Base-by-base conservation (phyloP, 73 alveolate species). In the Paramecium octaurelia region DNA sequence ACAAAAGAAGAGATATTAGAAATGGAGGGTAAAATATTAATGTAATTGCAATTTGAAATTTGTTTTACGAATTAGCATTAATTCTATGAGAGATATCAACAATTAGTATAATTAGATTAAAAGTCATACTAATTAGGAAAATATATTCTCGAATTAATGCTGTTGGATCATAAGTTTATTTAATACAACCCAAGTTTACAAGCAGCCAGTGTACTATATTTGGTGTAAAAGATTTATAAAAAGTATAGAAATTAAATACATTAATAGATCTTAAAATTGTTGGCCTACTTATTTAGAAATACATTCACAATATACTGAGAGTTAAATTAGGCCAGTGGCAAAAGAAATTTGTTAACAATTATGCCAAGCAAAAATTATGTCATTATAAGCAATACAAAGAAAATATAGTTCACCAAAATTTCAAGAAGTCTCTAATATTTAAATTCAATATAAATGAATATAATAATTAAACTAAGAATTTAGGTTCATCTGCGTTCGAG, bases 11-110 rank as follows among this genome's bases (percentile, higher is more conserved):
- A 96, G 46, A 86, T 96, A 9, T 88, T 95, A 48, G 92, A 95
- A 40, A 90, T 93, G 98, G 99, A 97, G 93, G 76, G 95, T 12
- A 92, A 92, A 42, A 91, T 97, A 92, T 95, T 97, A 31, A 64
- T 34, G 84, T 18, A 64, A 64, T 86, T 95, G 23, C 94, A 97
- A 91, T 97, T 96, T 93, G 95, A 97, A 86, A 23, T 58, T 69
- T 40, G 95, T 93, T 54, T 89, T 95, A 73, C 94, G 87, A 86
- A 93, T 95, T 59, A 35, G 92, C 27, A 92, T 36, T 93, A 92
- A 80, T 95, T 95, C 86, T 93, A 86, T 36, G 97, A 95, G 54
- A 86, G 93, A 87, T 93, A 92, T 64, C 58, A 92, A 23, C 64
- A 85, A 46, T 86, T 93, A 64, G 88, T 92, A 58, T 76, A 93